phyloP scores from a whole-genome alignment of 768 basidiomycete genomes.

The Rhodotorula kratochvilovae region DNA sequence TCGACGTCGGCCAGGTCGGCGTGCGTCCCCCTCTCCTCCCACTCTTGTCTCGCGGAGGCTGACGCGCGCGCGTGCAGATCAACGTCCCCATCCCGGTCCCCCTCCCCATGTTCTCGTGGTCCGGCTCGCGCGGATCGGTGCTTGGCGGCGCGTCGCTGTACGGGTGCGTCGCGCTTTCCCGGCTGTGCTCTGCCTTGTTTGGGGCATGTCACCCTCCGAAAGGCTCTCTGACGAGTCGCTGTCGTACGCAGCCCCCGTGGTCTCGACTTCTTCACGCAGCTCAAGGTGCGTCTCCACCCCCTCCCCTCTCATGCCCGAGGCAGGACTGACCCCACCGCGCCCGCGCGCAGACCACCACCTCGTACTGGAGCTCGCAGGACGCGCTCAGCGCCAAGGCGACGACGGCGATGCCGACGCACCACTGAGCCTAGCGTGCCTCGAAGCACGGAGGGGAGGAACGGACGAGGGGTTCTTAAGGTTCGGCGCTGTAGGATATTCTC shows the following conservation, averaged over 20 bases:
- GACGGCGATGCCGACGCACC: slow-evolving; percentile 45
- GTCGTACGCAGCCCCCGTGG: slow-evolving; percentile 51
- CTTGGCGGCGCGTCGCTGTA: slow-evolving; percentile 66
- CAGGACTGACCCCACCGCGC: slow-evolving; percentile 52
- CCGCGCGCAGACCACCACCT: slow-evolving; percentile 69
- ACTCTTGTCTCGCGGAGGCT: not conserved
- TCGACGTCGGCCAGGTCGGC: slow-evolving; percentile 73
- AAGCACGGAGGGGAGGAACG: slow-evolving; percentile 1
- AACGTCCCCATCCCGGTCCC: slow-evolving; percentile 59
- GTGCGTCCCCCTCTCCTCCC: not conserved
- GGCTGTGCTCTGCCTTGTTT: too few relatives aligned
- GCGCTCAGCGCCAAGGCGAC: slow-evolving; percentile 47
- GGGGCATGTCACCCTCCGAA: too few relatives aligned
- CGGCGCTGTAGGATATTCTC: not conserved
- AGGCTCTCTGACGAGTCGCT: not conserved
- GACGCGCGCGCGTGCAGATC: not conserved
- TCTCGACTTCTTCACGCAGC: slow-evolving; percentile 92
- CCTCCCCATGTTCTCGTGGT: slow-evolving; percentile 83
- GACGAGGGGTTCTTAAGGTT: slow-evolving; percentile 18
- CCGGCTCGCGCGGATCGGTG: slow-evolving; percentile 68
- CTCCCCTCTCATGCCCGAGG: not conserved
- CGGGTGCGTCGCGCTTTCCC: slow-evolving; percentile 63
- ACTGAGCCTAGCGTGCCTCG: slow-evolving; percentile 7
- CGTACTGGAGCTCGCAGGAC: slow-evolving; percentile 79
- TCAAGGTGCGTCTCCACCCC: slow-evolving; percentile 56